Evolutionary conservation across 352 stramenopile genomes (phyloP), one percentile per base, ranked within the genome.

Genomic region (Phytophthora kernoviae): DNA sequence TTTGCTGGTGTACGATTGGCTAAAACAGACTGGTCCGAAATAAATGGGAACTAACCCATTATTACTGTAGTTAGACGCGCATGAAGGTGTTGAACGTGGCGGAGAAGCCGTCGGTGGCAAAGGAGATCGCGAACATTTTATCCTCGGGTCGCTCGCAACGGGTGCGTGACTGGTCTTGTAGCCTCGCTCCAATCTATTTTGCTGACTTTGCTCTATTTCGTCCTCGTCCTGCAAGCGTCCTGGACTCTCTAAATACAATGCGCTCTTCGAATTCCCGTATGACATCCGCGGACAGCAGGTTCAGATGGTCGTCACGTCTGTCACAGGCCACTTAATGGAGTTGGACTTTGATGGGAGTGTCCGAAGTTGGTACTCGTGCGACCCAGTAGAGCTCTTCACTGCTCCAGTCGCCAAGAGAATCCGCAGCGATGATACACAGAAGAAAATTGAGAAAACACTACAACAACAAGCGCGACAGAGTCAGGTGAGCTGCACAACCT

Each of bases 71-170:
- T 24, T 26, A 30, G 48, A 27, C 17, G 27, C 15, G 8, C 32
- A 96, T 94, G 87, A 84, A 81, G 30, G 87, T 94, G 63, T 86
- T 99, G 15, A 99, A 99, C 73, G 97, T 99, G 44, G 98, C 98
- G 36, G 98, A 99, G 88, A 99, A 99, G 83, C 97, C 97, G 41
- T 99, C 91, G 14, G 97, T 99, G 52, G 98, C 98, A 40, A 98
- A 98, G 69, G 93, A 98, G 48, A 92, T 99, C 61, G 87, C 97
- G 49, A 64, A 75, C 61, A 98, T 99, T 60, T 72, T 99, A 83
- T 96, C 79, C 6, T 67, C 71, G 9, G 75, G 88, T 24, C 59
- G 63, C 24, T 75, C 51, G 8, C 72, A 88, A 37, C 72, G 78
- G 70, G 88, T 94, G 65, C 64, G 75, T 79, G 27, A 56, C 22